These are phyloP conservation scores for Aspergillus brunneoviolaceus DNA, from an alignment of 2,329 filamentous ascomycete genomes.

Conservation along the genomic window DNA sequence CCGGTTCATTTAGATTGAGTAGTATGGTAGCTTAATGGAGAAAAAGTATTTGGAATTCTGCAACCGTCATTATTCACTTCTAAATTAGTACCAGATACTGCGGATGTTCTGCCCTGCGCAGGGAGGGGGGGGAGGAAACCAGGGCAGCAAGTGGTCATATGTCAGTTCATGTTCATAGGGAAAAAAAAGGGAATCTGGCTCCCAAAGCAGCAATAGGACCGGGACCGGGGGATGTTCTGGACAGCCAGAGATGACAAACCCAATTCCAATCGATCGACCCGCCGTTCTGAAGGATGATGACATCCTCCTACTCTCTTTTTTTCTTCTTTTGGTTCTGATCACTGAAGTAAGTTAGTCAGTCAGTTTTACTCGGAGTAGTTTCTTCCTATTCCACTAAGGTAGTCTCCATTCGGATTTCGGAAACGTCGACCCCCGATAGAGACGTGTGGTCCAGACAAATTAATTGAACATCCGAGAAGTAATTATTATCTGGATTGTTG, in stretches of 20 bases:
- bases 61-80: neutral
- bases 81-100: too few relatives aligned
- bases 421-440: neutral
- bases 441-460: neutral
- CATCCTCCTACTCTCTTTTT: neutral
- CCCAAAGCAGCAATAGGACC: conserved; percentile 6
- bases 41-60: neutral
- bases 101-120: neutral
- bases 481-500: neutral
- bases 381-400: too few relatives aligned
- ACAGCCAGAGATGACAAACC: neutral
- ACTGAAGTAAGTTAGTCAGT: too few relatives aligned
- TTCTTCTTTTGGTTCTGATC: neutral
- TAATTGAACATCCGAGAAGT: neutral
- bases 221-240: neutral
- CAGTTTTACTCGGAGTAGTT: too few relatives aligned
- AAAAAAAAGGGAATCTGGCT: too few relatives aligned
- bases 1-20: too few relatives aligned
- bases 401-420: neutral
- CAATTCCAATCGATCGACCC: conserved; percentile 6
- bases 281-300: neutral
- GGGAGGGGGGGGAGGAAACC: neutral
- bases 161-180: neutral
- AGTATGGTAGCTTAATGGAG: neutral
- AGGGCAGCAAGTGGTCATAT: neutral